Percentiles rank a stretch among this genome's conserved stretches.
phyloP scores from a whole-genome alignment of 371 early-diverging fungal genomes.

The Smittium culicis region DNA sequence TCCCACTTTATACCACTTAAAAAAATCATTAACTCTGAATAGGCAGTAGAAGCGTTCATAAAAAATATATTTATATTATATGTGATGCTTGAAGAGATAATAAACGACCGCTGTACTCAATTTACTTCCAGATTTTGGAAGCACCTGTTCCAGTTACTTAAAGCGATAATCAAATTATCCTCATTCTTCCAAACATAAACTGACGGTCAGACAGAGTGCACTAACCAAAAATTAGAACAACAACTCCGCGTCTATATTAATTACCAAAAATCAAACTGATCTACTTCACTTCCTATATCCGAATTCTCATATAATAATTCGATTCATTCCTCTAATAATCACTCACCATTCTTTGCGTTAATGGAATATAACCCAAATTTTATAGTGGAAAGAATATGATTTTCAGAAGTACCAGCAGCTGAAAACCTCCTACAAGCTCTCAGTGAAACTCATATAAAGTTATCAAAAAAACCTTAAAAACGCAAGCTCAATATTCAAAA shows the following conservation, averaged over 20 bases:
- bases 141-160: constrained; percentile 16
- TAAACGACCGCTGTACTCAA: constrained; percentile 31
- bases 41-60: constrained; percentile 19
- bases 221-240: constrained; percentile 35
- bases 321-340: neutral
- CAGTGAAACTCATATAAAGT: neutral
- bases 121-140: constrained; percentile 33
- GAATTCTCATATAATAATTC: constrained; percentile 8
- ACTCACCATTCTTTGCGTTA: neutral
- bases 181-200: constrained; percentile 34
- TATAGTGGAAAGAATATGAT: neutral
- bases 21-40: constrained; percentile 13
- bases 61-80: constrained; percentile 19
- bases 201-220: constrained; percentile 7
- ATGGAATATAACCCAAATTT: constrained; percentile 9
- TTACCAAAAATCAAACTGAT: constrained; percentile 5
- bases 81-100: constrained; percentile 27
- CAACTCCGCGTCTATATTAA: neutral
- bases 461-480: neutral
- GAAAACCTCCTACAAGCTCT: neutral
- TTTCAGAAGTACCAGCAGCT: constrained; percentile 1
- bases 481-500: neutral
- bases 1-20: constrained; percentile 18
- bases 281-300: neutral
- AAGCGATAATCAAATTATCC: constrained; percentile 21